Base-by-base conservation (phyloP, 2,329 filamentous ascomycete genomes). In the Ilyonectria destructans region DNA sequence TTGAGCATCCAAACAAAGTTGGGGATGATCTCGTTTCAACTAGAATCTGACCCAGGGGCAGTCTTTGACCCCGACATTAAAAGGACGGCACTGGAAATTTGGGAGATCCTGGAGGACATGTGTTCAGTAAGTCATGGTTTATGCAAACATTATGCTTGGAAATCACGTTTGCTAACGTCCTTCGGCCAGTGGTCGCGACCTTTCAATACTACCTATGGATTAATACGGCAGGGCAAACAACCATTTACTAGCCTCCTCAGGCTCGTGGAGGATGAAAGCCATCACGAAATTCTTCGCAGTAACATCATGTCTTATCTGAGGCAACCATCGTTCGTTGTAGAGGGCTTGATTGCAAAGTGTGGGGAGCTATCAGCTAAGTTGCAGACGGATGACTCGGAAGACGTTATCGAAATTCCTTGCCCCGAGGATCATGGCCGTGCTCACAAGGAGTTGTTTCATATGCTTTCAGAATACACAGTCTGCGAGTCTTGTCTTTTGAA, bases 401-500 rank as follows among this genome's bases (percentile, higher is more conserved):
- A 46, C 4, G 21, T 12, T 8, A 35, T 62, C 13, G 37, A 55
- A 17, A 23, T 56, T 8, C 17, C 58, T n/a, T 31, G 55, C 21
- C 56, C 56, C 10, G 33, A 61, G 52, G 54, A 61, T n/a, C 43
- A 45, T 46, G 59, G 51, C n/a, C n/a, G 33, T 17, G 40, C 52
- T 17, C 43, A 57, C n/a, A 48, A 37, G 2, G 35, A 9, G 26
- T 31, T 68, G 21, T 64, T 68, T 6, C 51, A 49, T 33, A 49
- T 54, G 3, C 61, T 68, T 21, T 40, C 52, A n/a, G 33, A n/a
- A 21, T 58, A 68, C 46, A 43, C 61, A 10, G 33, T n/a, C n/a
- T 69, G 67, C 46, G 55, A 54, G 1, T 54, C 67, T n/a, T 60
- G 57, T 8, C 10, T 8, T 15, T 17, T 6, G 29, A 33, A 19